Base-by-base conservation (phyloP, 2,329 filamentous ascomycete genomes). In the Alternaria arborescens region DNA sequence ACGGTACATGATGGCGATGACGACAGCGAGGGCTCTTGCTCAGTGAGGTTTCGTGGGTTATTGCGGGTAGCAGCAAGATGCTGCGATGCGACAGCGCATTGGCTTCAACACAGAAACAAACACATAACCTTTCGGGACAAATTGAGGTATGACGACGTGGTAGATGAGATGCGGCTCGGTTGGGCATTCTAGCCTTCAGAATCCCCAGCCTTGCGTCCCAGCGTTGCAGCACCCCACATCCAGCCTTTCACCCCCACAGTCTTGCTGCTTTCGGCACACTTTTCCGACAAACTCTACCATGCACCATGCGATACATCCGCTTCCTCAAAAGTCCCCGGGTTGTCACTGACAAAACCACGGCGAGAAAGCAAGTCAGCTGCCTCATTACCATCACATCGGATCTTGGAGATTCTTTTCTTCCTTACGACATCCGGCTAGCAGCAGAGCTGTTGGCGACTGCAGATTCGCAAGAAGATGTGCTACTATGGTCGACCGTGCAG, bases 371-470 rank as follows among this genome's bases (percentile, higher is more conserved):
- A 4, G 58, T 76, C 18, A 55, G 50, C 26, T 74, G 70, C 44
- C 80, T 88, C 30, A 80, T 91, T 60, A 89, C 88, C 40, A 83
- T 91, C 71, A 89, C 88, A 11, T 91, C 88, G 24, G 89, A 92
- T 71, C 80, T 92, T 8, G 89, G 89, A 18, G 88, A 91, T 68
- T 83, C 83, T 0, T 89, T 90, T 71, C 82, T 87, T 43, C 81
- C 83, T n/a, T 70, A 79, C 44, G 77, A 85, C 68, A 67, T 84
- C 22, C 70, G 79, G 12, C 72, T 87, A 8, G 71, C 78, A 16
- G 81, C 77, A 22, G 78, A 79, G 8, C 61, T 85, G n/a, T 22
- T 71, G 14, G 57, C 34, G 61, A 76, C 40, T 63, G 68, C 46
- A 38, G n/a, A 38, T 43, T 59, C 14, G 22, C 55, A 66, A 14